These are phyloP conservation scores for Globisporangium takayamanum DNA, from an alignment of 352 stramenopile species.

Conservation along the genomic window DNA sequence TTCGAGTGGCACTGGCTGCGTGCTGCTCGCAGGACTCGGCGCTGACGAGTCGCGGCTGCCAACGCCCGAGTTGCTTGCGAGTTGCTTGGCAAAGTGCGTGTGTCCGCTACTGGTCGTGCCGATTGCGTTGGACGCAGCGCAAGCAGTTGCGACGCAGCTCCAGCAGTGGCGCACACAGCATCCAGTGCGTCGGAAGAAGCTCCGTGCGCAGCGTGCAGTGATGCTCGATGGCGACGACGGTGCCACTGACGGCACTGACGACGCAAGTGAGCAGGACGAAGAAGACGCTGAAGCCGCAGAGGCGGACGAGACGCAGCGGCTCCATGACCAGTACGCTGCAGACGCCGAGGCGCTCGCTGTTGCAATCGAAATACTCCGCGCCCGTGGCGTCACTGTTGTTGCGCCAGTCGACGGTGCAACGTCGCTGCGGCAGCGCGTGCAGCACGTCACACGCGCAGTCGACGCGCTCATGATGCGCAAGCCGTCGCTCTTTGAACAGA, in stretches of 20 bases:
- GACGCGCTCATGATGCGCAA: conserved; percentile 28
- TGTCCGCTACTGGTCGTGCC: conserved; percentile 52
- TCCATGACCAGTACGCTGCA: conserved; percentile 34
- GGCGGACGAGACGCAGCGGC: conserved; percentile 33
- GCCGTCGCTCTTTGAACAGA: conserved; percentile 38
- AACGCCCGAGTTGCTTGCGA: conserved; percentile 26
- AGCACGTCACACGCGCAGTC: conserved; percentile 21
- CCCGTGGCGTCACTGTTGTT: conserved; percentile 29
- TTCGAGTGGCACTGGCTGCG: background rate
- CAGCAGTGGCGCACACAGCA: conserved; percentile 23
- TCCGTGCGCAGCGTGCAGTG: conserved; percentile 2
- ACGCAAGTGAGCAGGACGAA: conserved; percentile 12
- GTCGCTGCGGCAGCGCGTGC: conserved; percentile 30
- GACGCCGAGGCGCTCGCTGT: conserved; percentile 34
- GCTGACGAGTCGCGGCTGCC: conserved; percentile 22
- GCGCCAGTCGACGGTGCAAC: conserved; percentile 17
- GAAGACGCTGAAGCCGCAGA: conserved; percentile 31
- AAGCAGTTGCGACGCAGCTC: conserved; percentile 23
- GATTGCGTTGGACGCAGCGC: conserved; percentile 23
- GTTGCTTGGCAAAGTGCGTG: conserved; percentile 35
- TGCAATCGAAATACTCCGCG: conserved; percentile 27
- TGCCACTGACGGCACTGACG: conserved; percentile 16
- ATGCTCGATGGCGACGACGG: conserved; percentile 9
- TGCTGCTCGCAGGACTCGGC: conserved; percentile 10
- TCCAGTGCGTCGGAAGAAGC: conserved; percentile 11